Evolutionary conservation across 1,139 yeast species (phyloP).

Genomic region (Schizosaccharomyces versatilis): DNA sequence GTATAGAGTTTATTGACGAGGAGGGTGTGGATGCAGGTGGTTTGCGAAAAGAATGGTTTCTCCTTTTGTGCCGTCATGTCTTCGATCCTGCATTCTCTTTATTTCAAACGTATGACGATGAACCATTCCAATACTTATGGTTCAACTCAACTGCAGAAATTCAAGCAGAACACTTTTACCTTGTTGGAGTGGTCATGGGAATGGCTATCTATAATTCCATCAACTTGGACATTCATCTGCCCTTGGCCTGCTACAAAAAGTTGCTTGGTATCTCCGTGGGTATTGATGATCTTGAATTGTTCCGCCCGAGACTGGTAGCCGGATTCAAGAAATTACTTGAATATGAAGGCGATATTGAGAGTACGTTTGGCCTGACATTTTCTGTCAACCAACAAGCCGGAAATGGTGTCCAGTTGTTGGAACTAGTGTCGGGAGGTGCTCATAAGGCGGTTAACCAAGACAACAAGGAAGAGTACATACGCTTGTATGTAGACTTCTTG

Average conservation of each 20-base stretch:
- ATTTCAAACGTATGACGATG: conserved; percentile 37
- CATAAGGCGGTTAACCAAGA: conserved; percentile 29
- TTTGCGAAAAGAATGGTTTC: conserved; percentile 77
- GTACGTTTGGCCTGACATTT: conserved; percentile 28
- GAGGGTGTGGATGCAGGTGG: conserved; percentile 96
- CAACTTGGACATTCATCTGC: conserved; percentile 57
- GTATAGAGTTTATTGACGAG: conserved; percentile 62
- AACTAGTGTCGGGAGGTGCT: conserved; percentile 38
- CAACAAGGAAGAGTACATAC: conserved; percentile 41
- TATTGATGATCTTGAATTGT: conserved; percentile 39
- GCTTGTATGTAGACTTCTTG: conserved; percentile 37
- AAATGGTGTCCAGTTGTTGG: conserved; percentile 20
- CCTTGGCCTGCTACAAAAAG: conserved; percentile 53
- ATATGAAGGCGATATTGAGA: conserved; percentile 27
- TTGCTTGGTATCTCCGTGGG: conserved; percentile 35
- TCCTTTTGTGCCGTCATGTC: conserved; percentile 42
- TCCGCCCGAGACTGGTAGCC: conserved; percentile 45
- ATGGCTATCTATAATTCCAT: conserved; percentile 80
- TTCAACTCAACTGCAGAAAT: conserved; percentile 25
- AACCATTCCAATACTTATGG: conserved; percentile 35
- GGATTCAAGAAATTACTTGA: conserved; percentile 35
- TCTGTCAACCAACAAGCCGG: conserved; percentile 14
- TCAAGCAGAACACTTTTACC: conserved; percentile 30
- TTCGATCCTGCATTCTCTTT: conserved; percentile 38
- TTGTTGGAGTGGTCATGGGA: conserved; percentile 71